Evolutionary conservation across 257 asterid species (phyloP).

Genomic region (Solanum peruvianum): DNA sequence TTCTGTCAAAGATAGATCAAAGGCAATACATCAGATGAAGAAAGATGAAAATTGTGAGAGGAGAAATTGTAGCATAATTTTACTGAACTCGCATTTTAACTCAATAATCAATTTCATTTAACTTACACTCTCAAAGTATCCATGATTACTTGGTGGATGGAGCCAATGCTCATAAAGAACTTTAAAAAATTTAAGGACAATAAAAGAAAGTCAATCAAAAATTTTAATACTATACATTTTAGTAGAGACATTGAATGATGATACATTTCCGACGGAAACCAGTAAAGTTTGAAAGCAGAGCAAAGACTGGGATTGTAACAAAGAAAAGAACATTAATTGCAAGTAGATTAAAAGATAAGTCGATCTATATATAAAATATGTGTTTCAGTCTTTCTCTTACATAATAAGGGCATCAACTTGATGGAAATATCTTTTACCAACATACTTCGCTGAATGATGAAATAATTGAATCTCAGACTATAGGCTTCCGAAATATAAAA

Average conservation of each 20-base stretch:
- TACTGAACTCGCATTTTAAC: neutral
- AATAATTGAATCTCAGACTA: neutral
- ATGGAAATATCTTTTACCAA: neutral
- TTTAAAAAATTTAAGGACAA: neutral
- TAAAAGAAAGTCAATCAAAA: neutral
- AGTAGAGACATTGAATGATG: neutral
- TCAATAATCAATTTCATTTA: neutral
- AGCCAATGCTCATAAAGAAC: conserved; percentile 13
- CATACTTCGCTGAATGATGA: neutral
- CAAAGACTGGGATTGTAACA: neutral
- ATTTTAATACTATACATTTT: neutral
- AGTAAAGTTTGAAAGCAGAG: neutral
- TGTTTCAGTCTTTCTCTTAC: neutral
- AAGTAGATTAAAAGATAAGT: neutral
- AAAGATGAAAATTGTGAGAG: too few species aligned
- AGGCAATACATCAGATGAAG: too few species aligned
- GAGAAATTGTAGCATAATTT: too few species aligned
- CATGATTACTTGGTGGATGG: neutral
- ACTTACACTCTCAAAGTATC: conserved; percentile 39
- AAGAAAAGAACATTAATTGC: neutral
- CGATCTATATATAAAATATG: neutral
- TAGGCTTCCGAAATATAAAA: too few species aligned
- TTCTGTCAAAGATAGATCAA: too few species aligned
- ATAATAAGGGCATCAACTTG: neutral
- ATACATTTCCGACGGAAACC: conserved; percentile 12